phyloP scores from a whole-genome alignment of 257 asterid species.

The Verbena officinalis region DNA sequence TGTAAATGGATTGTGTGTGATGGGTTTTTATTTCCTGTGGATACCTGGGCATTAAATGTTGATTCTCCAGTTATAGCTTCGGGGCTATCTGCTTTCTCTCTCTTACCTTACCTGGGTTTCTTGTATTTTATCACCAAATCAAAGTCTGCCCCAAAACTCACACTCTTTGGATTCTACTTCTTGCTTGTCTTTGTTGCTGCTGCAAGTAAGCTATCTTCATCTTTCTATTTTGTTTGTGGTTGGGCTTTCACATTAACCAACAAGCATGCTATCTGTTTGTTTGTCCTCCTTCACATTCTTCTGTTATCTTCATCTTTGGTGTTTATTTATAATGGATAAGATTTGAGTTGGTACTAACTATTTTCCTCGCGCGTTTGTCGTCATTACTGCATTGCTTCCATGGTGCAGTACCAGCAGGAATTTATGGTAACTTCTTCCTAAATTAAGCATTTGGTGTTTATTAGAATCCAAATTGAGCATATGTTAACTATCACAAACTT shows the following conservation, averaged over 20 bases:
- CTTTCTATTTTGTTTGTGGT: neutral
- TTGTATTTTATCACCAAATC: constrained; percentile 87
- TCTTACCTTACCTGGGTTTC: constrained; percentile 85
- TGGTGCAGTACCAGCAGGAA: constrained; percentile 81
- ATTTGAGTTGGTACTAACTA: constrained; percentile 26
- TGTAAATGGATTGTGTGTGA: constrained; percentile 28
- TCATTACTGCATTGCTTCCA: constrained; percentile 28
- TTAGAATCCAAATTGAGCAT: neutral
- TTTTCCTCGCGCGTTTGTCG: constrained; percentile 20
- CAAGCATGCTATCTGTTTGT: too few relatives aligned
- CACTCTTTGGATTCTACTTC: constrained; percentile 96
- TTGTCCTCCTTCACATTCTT: too few relatives aligned
- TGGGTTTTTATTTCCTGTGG: constrained; percentile 60
- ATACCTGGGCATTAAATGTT: constrained; percentile 84
- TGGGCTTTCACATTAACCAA: neutral
- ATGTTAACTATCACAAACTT: neutral
- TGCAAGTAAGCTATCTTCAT: constrained; percentile 62
- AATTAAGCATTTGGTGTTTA: neutral
- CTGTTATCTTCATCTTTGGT: neutral
- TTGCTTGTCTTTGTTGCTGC: constrained; percentile 90
- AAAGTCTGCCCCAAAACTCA: constrained; percentile 82
- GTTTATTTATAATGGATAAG: neutral
- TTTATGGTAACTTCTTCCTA: constrained; percentile 55
- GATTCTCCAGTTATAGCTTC: constrained; percentile 86
- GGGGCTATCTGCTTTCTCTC: constrained; percentile 84